Percentiles rank a stretch among this genome's conserved stretches.
These are phyloP conservation scores for Periglandula ipomoeae DNA, from an alignment of 2,329 filamentous ascomycete species.

Conservation along the genomic window DNA sequence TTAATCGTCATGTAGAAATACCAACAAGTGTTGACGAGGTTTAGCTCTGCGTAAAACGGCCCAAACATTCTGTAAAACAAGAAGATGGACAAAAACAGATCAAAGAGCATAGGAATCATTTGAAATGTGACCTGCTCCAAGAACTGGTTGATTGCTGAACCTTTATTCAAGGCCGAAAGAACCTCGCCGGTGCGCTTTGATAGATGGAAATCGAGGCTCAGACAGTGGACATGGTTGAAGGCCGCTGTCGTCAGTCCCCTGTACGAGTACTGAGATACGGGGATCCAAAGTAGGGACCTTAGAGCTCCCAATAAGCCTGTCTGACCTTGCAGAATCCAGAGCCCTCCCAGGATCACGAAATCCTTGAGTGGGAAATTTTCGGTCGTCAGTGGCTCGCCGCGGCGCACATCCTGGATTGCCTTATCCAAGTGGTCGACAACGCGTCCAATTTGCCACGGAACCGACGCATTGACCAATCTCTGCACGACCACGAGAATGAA, in stretches of 20 bases:
- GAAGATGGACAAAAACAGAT: constrained; percentile 74
- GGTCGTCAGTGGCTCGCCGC: constrained; percentile 23
- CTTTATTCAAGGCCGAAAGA: constrained; percentile 89
- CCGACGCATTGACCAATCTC: constrained; percentile 75
- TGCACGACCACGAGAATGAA: constrained; percentile 73
- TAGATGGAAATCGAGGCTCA: constrained; percentile 93
- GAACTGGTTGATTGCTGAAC: constrained; percentile 91
- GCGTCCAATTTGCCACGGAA: constrained; percentile 69
- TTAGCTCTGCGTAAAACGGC: constrained; percentile 80
- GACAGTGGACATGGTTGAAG: constrained; percentile 92
- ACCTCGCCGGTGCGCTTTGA: constrained; percentile 96
- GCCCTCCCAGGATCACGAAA: constrained; percentile 39
- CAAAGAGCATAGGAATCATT: constrained; percentile 88
- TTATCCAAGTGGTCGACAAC: constrained; percentile 67
- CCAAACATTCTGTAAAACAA: constrained; percentile 54
- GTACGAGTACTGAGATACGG: constrained; percentile 94
- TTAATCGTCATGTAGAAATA: constrained; percentile 96
- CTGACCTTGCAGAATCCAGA: constrained; percentile 82
- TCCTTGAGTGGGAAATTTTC: constrained; percentile 26
- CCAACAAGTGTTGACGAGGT: constrained; percentile 84
- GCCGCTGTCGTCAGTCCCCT: constrained; percentile 87
- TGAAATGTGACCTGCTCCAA: constrained; percentile 95
- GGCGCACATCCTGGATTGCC: constrained; percentile 38
- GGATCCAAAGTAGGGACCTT: constrained; percentile 85
- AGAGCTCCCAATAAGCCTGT: constrained; percentile 80